Percentiles rank a stretch among this genome's conserved stretches.
Conservation (phyloP, 1,139 yeast genomes). For the Geotrichum restrictum region DNA sequence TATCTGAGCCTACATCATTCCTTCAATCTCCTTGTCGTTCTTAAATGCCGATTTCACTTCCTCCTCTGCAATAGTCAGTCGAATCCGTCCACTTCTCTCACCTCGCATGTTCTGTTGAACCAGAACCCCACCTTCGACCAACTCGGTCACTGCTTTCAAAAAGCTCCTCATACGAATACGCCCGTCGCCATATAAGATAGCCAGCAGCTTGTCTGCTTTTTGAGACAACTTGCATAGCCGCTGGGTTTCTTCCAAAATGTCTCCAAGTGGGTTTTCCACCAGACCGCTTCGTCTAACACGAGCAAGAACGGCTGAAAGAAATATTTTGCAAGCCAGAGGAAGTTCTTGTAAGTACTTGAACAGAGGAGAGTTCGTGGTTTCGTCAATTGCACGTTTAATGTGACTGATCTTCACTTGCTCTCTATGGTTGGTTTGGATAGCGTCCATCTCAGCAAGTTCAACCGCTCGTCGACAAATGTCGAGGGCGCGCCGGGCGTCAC, state of each 20-base stretch:
- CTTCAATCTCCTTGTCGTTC: slow-evolving; percentile 47
- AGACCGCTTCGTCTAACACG: slow-evolving; percentile 64
- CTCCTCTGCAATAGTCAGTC: slow-evolving; percentile 65
- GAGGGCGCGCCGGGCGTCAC: slow-evolving; percentile 93
- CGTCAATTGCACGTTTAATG: slow-evolving; percentile 73
- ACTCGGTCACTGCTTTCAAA: slow-evolving; percentile 54
- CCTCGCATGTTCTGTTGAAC: slow-evolving; percentile 63
- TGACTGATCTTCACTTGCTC: slow-evolving; percentile 60
- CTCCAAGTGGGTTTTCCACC: slow-evolving; percentile 71
- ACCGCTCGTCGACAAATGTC: slow-evolving; percentile 87
- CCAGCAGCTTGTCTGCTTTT: slow-evolving; percentile 26
- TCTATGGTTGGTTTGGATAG: slow-evolving; percentile 24
- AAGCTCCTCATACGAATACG: slow-evolving; percentile 45
- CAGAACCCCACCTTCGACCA: slow-evolving; percentile 74
- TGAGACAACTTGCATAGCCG: slow-evolving; percentile 42
- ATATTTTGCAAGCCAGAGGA: slow-evolving; percentile 66
- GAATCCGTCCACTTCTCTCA: slow-evolving; percentile 61
- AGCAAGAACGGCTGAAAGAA: slow-evolving; percentile 63
- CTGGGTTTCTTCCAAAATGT: slow-evolving; percentile 71
- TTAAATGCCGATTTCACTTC: slow-evolving; percentile 60
- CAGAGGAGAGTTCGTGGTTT: slow-evolving; percentile 72
- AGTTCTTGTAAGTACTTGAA: slow-evolving; percentile 55
- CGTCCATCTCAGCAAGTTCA: slow-evolving; percentile 65
- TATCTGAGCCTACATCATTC: slow-evolving; percentile 38
- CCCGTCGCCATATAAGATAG: slow-evolving; percentile 24